These are phyloP conservation scores for Wickerhamiella galacta DNA, from an alignment of 805 yeast genomes.

Conservation along the genomic window DNA sequence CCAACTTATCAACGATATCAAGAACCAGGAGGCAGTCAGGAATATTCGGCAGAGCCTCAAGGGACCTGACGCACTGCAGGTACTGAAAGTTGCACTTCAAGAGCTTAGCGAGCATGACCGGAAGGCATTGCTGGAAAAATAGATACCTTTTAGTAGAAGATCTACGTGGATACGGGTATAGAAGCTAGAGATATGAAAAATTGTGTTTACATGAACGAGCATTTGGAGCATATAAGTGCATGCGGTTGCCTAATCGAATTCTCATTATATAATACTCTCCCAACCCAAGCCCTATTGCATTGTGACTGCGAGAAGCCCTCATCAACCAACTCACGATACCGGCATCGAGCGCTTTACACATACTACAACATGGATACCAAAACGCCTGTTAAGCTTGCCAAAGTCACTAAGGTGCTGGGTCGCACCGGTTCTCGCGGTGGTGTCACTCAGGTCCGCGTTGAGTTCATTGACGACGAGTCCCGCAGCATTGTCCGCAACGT, in stretches of 20 bases:
- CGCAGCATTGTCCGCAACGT: conserved; percentile 96
- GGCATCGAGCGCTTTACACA: too few relatives aligned
- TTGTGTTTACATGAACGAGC: background rate
- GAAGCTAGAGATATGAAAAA: background rate
- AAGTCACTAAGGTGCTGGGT: conserved; percentile 98
- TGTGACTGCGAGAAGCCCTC: too few relatives aligned
- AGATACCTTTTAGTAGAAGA: too few relatives aligned
- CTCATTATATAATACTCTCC: too few relatives aligned
- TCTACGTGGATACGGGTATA: too few relatives aligned
- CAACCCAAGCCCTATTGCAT: too few relatives aligned
- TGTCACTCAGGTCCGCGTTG: conserved; percentile 97
- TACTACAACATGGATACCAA: conserved; percentile 27
- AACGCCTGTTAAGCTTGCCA: conserved; percentile 92
- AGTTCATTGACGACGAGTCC: conserved; percentile 86
- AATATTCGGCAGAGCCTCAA: conserved; percentile 4
- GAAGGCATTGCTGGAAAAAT: conserved; percentile 18
- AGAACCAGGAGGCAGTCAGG: conserved; percentile 5
- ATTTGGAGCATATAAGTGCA: too few relatives aligned
- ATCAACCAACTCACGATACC: too few relatives aligned
- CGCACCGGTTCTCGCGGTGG: conserved; percentile 99
- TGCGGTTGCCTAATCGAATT: too few relatives aligned
- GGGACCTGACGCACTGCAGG: conserved; percentile 10
- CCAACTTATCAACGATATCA: conserved; percentile 7
- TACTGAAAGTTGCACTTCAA: conserved; percentile 19
- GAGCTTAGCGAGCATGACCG: conserved; percentile 20